These are phyloP conservation scores for Saccharomycodes ludwigii DNA, from an alignment of 805 yeast genomes.

Conservation along the genomic window DNA sequence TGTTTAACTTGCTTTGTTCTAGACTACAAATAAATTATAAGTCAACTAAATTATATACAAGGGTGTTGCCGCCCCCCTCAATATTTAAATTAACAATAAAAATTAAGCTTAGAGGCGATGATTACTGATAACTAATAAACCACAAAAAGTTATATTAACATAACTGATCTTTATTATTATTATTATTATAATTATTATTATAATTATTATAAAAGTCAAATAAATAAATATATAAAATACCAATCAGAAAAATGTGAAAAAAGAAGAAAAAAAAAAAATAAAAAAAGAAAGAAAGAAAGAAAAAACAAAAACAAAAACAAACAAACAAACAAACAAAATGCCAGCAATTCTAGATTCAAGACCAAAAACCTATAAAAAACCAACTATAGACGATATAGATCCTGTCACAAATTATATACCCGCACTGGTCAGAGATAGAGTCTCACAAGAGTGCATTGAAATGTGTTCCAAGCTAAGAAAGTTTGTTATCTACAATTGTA, in stretches of 20 bases:
- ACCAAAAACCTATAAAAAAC: conserved; percentile 5
- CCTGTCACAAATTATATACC: conserved; percentile 19
- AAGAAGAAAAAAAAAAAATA: neutral
- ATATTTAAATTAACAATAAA: too few species aligned
- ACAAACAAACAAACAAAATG: conserved; percentile 1
- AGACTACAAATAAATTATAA: too few species aligned
- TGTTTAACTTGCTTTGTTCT: too few species aligned
- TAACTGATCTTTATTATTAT: too few species aligned
- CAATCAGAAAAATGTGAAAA: neutral
- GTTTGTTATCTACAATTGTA: conserved; percentile 43
- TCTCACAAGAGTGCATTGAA: conserved; percentile 24
- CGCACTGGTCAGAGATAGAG: conserved; percentile 22
- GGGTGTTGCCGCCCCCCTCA: too few species aligned
- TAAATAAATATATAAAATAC: too few species aligned
- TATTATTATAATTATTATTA: too few species aligned
- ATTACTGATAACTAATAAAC: too few species aligned
- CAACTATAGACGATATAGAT: conserved; percentile 5
- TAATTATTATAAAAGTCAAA: too few species aligned
- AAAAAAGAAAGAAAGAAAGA: neutral
- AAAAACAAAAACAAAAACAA: neutral
- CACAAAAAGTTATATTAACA: too few species aligned
- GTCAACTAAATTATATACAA: too few species aligned
- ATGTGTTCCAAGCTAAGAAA: conserved; percentile 27
- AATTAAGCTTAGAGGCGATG: too few species aligned
- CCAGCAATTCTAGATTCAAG: conserved; percentile 3